Conservation (phyloP, 768 basidiomycete genomes). For the Flagelloscypha sp. region DNA sequence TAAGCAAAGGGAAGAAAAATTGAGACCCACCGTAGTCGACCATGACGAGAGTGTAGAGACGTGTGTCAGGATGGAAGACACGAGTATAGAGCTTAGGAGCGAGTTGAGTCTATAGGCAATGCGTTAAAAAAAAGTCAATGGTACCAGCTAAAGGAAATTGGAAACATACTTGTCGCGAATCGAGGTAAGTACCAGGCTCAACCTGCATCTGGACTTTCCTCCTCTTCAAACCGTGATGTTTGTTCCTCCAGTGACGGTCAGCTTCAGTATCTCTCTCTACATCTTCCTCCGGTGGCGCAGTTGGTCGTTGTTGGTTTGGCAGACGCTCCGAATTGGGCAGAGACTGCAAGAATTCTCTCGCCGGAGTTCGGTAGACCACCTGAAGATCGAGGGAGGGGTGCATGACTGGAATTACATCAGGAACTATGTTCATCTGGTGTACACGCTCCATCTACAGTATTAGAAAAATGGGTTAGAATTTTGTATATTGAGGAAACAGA, state of each 20-base stretch:
- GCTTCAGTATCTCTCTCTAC: too few relatives aligned
- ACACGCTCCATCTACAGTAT: conserved; percentile 78
- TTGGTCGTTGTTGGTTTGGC: too few relatives aligned
- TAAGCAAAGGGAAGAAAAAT: conserved; percentile 1
- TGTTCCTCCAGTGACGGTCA: conserved; percentile 16
- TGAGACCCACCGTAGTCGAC: conserved; percentile 65
- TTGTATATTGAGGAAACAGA: neutral
- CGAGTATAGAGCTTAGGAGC: conserved; percentile 64
- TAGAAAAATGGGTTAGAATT: neutral
- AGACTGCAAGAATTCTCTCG: too few relatives aligned
- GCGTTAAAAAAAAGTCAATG: too few relatives aligned
- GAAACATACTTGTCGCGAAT: conserved; percentile 56
- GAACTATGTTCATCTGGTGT: conserved; percentile 84
- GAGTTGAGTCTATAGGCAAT: conserved; percentile 51
- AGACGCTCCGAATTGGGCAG: too few relatives aligned
- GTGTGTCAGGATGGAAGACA: conserved; percentile 73
- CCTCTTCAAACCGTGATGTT: conserved; percentile 20
- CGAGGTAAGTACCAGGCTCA: conserved; percentile 63
- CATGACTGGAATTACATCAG: conserved; percentile 71
- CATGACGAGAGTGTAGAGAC: conserved; percentile 83
- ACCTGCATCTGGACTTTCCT: conserved; percentile 36
- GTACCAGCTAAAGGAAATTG: neutral
- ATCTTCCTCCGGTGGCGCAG: too few relatives aligned
- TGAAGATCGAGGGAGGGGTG: conserved; percentile 71
- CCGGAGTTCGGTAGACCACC: conserved; percentile 41